Conservation (phyloP, 768 basidiomycete species). For the Boletus reticuloceps region DNA sequence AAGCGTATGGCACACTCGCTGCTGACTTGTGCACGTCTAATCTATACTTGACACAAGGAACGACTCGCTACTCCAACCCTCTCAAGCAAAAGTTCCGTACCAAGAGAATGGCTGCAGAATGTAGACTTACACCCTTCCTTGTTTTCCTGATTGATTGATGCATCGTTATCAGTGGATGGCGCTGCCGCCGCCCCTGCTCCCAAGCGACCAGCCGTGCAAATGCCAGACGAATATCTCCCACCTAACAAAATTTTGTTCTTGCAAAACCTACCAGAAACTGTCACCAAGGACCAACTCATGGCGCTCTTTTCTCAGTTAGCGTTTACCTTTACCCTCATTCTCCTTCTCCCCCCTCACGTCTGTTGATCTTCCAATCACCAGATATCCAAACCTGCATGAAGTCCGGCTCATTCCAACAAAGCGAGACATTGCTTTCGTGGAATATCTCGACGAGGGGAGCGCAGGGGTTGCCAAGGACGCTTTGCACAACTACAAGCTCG, state of each 20-base stretch:
- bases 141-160: background rate
- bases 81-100: slow-evolving; percentile 81
- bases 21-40: background rate
- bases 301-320: slow-evolving; percentile 88
- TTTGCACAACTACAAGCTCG: slow-evolving; percentile 95
- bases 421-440: slow-evolving; percentile 98
- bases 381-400: slow-evolving; percentile 94
- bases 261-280: slow-evolving; percentile 92
- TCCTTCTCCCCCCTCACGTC: background rate
- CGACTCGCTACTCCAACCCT: slow-evolving; percentile 85
- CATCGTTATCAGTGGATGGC: slow-evolving; percentile 56
- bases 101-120: slow-evolving; percentile 77
- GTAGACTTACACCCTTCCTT: slow-evolving; percentile 38
- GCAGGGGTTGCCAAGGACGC: slow-evolving; percentile 93
- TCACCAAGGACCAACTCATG: slow-evolving; percentile 89
- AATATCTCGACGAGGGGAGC: slow-evolving; percentile 90
- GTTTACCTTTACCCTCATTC: slow-evolving; percentile 1
- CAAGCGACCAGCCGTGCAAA: slow-evolving; percentile 84
- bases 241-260: slow-evolving; percentile 99
- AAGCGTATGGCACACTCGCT: slow-evolving; percentile 64
- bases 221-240: slow-evolving; percentile 99
- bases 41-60: slow-evolving; percentile 44
- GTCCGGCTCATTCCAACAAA: slow-evolving; percentile 98
- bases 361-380: slow-evolving; percentile 28
- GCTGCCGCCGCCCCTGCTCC: slow-evolving; percentile 60